phyloP scores from a whole-genome alignment of 257 asterid species.

The Scutellaria baicalensis region DNA sequence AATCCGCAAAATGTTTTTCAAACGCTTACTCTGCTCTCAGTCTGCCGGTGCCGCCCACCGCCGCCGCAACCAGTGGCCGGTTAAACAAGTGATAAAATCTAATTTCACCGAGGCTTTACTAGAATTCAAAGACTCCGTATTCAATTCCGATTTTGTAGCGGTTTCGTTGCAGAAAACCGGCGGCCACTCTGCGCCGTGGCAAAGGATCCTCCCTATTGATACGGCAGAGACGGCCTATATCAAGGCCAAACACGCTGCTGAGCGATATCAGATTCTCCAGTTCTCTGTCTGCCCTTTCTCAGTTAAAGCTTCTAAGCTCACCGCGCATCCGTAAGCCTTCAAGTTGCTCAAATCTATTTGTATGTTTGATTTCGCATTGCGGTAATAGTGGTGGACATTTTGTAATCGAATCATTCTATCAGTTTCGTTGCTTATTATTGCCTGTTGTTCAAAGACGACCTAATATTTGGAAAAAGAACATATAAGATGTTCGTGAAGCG shows the following conservation, averaged over 20 bases:
- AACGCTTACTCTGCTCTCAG: conserved; percentile 49
- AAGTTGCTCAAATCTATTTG: neutral
- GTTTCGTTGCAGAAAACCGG: conserved; percentile 73
- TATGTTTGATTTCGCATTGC: neutral
- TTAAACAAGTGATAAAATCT: conserved; percentile 65
- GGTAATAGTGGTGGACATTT: neutral
- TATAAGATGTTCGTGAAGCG: neutral
- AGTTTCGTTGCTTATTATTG: neutral
- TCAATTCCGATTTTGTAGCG: conserved; percentile 53
- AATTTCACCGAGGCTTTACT: conserved; percentile 50
- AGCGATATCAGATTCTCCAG: conserved; percentile 74
- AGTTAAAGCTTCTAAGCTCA: conserved; percentile 49
- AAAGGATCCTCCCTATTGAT: conserved; percentile 61
- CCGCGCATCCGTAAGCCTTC: conserved; percentile 68
- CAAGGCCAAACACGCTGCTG: conserved; percentile 66
- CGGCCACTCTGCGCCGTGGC: conserved; percentile 77
- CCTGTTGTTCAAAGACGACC: neutral
- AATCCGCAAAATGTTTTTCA: conserved; percentile 32
- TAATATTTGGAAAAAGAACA: neutral
- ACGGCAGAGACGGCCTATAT: conserved; percentile 59
- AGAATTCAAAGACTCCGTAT: conserved; percentile 36
- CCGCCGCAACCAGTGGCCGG: conserved; percentile 29
- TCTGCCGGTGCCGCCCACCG: conserved; percentile 27
- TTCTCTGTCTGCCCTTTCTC: conserved; percentile 90
- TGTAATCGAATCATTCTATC: neutral